Conservation (phyloP, 345 rosid species). For the Xanthoceras sorbifolium region DNA sequence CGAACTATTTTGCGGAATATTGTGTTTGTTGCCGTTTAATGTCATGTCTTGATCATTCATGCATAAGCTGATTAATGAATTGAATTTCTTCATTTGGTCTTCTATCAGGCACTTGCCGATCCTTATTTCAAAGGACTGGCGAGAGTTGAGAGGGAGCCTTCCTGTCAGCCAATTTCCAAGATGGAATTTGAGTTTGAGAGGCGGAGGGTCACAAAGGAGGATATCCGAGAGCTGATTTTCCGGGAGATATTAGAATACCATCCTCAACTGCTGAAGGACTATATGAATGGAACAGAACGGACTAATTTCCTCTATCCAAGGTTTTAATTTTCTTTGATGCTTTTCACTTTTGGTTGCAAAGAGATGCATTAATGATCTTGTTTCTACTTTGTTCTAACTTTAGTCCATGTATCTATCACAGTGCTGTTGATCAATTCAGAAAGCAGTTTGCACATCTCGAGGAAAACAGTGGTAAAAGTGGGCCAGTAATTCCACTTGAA, state of each 20-base stretch:
- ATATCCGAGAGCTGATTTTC: slow-evolving; percentile 81
- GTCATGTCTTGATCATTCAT: not conserved
- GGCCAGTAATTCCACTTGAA: slow-evolving; percentile 65
- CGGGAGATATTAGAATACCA: slow-evolving; percentile 91
- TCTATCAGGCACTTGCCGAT: slow-evolving; percentile 77
- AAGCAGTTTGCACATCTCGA: slow-evolving; percentile 93
- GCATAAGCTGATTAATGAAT: not conserved
- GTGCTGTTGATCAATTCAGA: slow-evolving; percentile 91
- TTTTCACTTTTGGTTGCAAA: not conserved
- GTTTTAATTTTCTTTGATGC: slow-evolving; percentile 35
- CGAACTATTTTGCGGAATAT: not conserved
- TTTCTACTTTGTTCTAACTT: slow-evolving; percentile 16
- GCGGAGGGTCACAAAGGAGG: slow-evolving; percentile 87
- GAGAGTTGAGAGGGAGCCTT: slow-evolving; percentile 93
- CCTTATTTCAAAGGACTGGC: slow-evolving; percentile 89
- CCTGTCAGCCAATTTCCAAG: slow-evolving; percentile 88
- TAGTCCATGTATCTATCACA: slow-evolving; percentile 33
- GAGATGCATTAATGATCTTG: not conserved
- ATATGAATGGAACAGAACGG: slow-evolving; percentile 84
- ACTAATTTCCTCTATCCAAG: slow-evolving; percentile 92
- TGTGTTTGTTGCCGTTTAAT: not conserved
- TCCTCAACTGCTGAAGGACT: slow-evolving; percentile 88
- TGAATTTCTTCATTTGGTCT: slow-evolving; percentile 2
- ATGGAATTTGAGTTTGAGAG: slow-evolving; percentile 99
- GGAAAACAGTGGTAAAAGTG: slow-evolving; percentile 76